A percentile compares a stretch with the other conserved stretches of the same genome.
These are phyloP conservation scores for Arthrinium puccinioides DNA, from an alignment of 2,329 filamentous ascomycete genomes.

Conservation along the genomic window DNA sequence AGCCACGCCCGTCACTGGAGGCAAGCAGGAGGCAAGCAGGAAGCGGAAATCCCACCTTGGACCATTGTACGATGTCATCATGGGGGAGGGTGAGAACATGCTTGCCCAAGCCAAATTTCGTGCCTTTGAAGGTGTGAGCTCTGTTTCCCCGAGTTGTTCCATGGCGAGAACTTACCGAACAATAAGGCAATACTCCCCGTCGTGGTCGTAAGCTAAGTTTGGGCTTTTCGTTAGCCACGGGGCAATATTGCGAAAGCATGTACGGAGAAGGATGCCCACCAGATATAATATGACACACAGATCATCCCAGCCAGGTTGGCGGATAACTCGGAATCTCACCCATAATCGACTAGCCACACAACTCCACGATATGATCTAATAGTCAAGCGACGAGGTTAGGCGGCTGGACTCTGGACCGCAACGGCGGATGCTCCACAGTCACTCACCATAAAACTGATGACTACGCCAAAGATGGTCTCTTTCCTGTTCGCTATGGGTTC, in stretches of 20 bases:
- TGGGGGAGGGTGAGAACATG: conserved; percentile 13
- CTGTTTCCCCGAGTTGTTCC: not conserved
- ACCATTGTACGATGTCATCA: conserved; percentile 9
- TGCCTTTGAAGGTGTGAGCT: not conserved
- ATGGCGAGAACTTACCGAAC: conserved; percentile 4
- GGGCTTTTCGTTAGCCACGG: not conserved
- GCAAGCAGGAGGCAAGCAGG: not conserved
- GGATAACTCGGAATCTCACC: conserved; percentile 15
- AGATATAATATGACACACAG: conserved; percentile 16
- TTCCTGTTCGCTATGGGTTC: conserved; percentile 19
- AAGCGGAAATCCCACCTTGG: conserved; percentile 5
- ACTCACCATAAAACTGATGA: conserved; percentile 21
- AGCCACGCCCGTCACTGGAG: too few relatives aligned
- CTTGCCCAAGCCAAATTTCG: conserved; percentile 15
- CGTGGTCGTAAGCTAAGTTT: conserved; percentile 12
- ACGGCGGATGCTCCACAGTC: not conserved
- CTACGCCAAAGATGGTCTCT: conserved; percentile 19
- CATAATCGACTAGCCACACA: conserved; percentile 21
- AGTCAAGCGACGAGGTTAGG: not conserved
- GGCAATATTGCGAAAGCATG: too few relatives aligned
- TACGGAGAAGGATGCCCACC: conserved; percentile 10
- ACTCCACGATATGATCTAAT: conserved; percentile 21
- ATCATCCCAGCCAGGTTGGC: conserved; percentile 19
- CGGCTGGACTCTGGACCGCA: not conserved
- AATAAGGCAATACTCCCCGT: conserved; percentile 14